Conservation (phyloP, 305 asterid genomes). For the Euphrasia arctica region DNA sequence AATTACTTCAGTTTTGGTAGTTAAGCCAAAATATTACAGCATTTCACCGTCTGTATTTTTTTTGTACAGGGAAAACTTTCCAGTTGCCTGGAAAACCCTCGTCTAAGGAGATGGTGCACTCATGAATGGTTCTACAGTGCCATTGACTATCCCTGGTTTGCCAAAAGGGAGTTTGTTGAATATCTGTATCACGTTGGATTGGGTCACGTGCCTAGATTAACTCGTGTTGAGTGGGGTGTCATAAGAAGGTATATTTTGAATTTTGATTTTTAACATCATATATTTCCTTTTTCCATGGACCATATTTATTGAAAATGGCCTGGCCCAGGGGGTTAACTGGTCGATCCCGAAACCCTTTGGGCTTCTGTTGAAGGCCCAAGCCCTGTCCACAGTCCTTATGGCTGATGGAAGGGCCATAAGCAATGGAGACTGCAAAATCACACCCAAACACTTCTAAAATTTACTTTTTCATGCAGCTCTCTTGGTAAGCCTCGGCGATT, state of each 20-base stretch:
- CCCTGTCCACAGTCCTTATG: background rate
- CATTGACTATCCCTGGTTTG: slow-evolving; percentile 97
- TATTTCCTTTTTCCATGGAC: background rate
- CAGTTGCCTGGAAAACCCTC: slow-evolving; percentile 58
- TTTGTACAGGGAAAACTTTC: slow-evolving; percentile 52
- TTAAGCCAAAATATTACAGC: slow-evolving; percentile 10
- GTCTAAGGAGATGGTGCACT: slow-evolving; percentile 77
- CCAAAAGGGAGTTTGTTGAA: slow-evolving; percentile 89
- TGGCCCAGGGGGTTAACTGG: background rate
- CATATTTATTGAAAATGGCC: background rate
- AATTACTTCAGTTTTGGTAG: slow-evolving; percentile 17
- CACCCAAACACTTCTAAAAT: background rate
- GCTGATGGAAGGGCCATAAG: background rate
- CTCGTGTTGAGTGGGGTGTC: slow-evolving; percentile 96
- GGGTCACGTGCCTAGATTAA: slow-evolving; percentile 83
- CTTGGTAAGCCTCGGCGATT: slow-evolving; percentile 96
- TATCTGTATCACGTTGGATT: slow-evolving; percentile 85
- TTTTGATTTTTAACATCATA: slow-evolving; percentile 18
- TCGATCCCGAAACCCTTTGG: background rate
- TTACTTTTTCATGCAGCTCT: slow-evolving; percentile 52
- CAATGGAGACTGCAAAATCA: background rate
- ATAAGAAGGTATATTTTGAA: slow-evolving; percentile 68
- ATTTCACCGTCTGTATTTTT: slow-evolving; percentile 20
- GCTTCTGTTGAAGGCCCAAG: slow-evolving; percentile 4
- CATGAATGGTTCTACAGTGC: slow-evolving; percentile 98